phyloP scores from a whole-genome alignment of 257 asterid species.

The Solanum rostratum region DNA sequence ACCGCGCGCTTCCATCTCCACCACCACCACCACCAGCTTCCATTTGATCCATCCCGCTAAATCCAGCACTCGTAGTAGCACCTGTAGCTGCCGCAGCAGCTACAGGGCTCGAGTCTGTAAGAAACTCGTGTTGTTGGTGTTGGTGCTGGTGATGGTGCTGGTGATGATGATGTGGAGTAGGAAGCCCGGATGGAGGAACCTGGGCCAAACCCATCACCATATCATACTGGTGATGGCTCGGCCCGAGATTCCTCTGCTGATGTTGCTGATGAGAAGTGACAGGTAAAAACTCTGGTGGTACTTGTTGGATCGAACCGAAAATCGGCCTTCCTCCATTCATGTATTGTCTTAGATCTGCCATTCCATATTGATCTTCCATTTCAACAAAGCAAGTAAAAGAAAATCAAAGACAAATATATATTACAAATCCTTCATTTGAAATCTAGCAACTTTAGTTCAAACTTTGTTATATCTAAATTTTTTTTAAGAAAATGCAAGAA shows the following conservation, averaged over 20 bases:
- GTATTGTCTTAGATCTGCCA: constrained; percentile 67
- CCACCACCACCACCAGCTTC: constrained; percentile 13
- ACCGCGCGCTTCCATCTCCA: constrained; percentile 62
- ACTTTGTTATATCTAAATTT: not conserved
- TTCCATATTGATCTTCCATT: constrained; percentile 80
- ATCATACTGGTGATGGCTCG: constrained; percentile 33
- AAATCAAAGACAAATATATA: not conserved
- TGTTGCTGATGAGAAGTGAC: not conserved
- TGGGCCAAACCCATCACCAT: constrained; percentile 27
- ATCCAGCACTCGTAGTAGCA: constrained; percentile 4
- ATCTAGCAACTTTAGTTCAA: not conserved
- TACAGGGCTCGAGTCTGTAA: constrained; percentile 27
- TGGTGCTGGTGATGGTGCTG: not conserved
- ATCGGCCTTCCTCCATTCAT: constrained; percentile 40
- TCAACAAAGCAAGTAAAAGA: not conserved
- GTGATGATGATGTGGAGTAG: not conserved
- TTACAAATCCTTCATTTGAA: not conserved
- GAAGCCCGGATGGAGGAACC: not conserved
- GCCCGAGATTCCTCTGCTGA: constrained; percentile 8
- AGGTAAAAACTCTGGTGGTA: constrained; percentile 26
- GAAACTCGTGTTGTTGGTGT: constrained; percentile 27
- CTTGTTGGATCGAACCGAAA: constrained; percentile 34
- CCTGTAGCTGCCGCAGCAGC: not conserved
- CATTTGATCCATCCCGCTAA: constrained; percentile 35
- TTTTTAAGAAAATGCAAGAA: not conserved